Base-by-base conservation (phyloP, 768 basidiomycete species). In the Clitopilus hobsonii region DNA sequence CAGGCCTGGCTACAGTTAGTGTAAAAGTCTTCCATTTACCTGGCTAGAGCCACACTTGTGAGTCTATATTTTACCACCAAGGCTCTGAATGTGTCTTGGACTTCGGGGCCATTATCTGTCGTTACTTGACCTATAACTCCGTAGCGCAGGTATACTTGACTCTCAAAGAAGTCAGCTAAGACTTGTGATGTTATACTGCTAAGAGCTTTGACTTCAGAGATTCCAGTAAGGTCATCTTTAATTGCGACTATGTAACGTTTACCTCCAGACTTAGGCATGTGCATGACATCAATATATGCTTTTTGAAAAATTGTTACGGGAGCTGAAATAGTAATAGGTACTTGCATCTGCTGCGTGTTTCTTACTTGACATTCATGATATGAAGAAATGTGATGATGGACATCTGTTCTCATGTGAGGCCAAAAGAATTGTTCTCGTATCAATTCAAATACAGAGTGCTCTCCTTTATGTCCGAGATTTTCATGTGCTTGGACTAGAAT, bases 281-380 rank as follows among this genome's bases (percentile, higher is more conserved):
- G 60, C 74, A 79, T 77, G 0, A 71, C 69, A 58, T 79, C 69
- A 6, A 73, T 60, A 32, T 77, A 67, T 0, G 69, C 63, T 26
- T 72, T 71, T 11, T 58, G 14, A 54, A 74, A 77, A 0, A 72
- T 51, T 2, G 60, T 53, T 0, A 63, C 61, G 3, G 69, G 67
- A 1, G 52, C 27, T 2, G 68, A 52, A 3, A 68, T 62, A 0
- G 57, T 58, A 0, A 64, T 64, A 0, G 64, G 69, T 2, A 68
- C 62, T 8, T 61, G 55, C 14, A 69, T 59, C 10, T 63, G 61
- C 26, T 62, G 52, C 25, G 18, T 64, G 47, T 54, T 55, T 6
- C 58, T 58, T 6, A 67, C 51, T 53, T 70, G 69, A 45, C 70
- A 69, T 14, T 59, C 41, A 32, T 70, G 66, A 54, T 69, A 71